These are phyloP conservation scores for Paramecium pentaurelia DNA, from an alignment of 73 alveolate genomes.

Conservation along the genomic window DNA sequence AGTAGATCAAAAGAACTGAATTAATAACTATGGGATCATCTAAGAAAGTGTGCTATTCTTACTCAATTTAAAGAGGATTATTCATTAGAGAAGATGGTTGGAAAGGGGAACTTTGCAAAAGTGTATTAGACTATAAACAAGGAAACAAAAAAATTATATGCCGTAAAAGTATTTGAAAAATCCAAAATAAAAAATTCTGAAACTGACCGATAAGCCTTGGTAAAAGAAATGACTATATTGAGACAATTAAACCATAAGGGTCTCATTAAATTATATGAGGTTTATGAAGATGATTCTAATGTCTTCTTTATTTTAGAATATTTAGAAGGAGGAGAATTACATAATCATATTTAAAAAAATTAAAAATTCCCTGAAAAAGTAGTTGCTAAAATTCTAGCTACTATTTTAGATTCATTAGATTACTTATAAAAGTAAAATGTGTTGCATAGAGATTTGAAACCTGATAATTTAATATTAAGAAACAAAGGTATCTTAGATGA, in stretches of 20 bases:
- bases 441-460: conserved; percentile 62
- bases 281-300: conserved; percentile 63
- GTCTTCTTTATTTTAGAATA: conserved; percentile 67
- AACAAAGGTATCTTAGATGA: conserved; percentile 32
- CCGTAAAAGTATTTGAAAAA: conserved; percentile 52
- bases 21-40: neutral
- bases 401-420: conserved; percentile 49
- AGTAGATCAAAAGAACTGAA: conserved; percentile 15
- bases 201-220: conserved; percentile 4
- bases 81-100: neutral
- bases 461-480: conserved; percentile 63
- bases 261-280: conserved; percentile 46
- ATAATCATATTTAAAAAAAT: conserved; percentile 50
- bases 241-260: conserved; percentile 46
- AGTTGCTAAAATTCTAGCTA: conserved; percentile 54
- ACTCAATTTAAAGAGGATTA: neutral
- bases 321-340: conserved; percentile 68
- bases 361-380: conserved; percentile 61
- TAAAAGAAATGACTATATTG: conserved; percentile 51
- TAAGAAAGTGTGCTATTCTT: neutral
- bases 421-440: conserved; percentile 26
- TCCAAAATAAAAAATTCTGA: neutral
- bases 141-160: conserved; percentile 34
- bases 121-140: conserved; percentile 32
- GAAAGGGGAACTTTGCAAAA: conserved; percentile 8